A percentile compares a stretch with the other conserved stretches of the same genome.
Evolutionary conservation across 805 yeast genomes (phyloP).

Genomic region (Allodekkera sacchari): DNA sequence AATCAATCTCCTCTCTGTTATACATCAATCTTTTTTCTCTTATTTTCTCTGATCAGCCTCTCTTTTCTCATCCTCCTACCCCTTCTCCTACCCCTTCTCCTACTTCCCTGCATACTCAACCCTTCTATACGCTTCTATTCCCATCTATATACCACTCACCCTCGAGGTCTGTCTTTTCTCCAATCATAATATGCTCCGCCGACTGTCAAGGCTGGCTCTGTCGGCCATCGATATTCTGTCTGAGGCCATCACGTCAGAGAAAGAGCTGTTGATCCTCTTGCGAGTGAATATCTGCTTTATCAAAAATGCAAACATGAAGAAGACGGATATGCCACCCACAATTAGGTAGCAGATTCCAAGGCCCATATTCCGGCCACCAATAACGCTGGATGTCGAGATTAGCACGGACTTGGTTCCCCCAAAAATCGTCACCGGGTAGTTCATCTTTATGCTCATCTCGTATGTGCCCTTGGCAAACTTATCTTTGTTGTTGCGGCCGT

Average conservation of each 20-base stretch:
- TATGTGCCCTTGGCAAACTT: slow-evolving; percentile 58
- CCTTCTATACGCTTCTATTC: too few relatives aligned
- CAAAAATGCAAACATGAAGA: slow-evolving; percentile 68
- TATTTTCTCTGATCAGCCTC: too few relatives aligned
- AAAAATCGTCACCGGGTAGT: slow-evolving; percentile 74
- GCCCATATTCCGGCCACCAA: slow-evolving; percentile 84
- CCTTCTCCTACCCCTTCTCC: too few relatives aligned
- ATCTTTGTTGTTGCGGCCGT: slow-evolving; percentile 56
- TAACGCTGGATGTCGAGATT: slow-evolving; percentile 68
- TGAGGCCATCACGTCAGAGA: slow-evolving; percentile 18
- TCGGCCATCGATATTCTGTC: not conserved
- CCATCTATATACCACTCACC: too few relatives aligned
- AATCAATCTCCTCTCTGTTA: too few relatives aligned
- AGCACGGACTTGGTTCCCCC: slow-evolving; percentile 88
- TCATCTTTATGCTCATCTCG: slow-evolving; percentile 54
- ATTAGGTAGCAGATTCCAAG: slow-evolving; percentile 80
- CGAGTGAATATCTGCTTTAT: slow-evolving; percentile 63
- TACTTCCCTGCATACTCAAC: too few relatives aligned
- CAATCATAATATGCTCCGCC: too few relatives aligned
- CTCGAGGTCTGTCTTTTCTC: too few relatives aligned
- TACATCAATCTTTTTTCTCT: too few relatives aligned
- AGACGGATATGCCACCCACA: slow-evolving; percentile 68
- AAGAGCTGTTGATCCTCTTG: slow-evolving; percentile 17
- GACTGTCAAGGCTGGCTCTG: too few relatives aligned
- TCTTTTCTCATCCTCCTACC: too few relatives aligned